Base-by-base conservation (phyloP, 306 rosid species). In the Arachis hypogaea region DNA sequence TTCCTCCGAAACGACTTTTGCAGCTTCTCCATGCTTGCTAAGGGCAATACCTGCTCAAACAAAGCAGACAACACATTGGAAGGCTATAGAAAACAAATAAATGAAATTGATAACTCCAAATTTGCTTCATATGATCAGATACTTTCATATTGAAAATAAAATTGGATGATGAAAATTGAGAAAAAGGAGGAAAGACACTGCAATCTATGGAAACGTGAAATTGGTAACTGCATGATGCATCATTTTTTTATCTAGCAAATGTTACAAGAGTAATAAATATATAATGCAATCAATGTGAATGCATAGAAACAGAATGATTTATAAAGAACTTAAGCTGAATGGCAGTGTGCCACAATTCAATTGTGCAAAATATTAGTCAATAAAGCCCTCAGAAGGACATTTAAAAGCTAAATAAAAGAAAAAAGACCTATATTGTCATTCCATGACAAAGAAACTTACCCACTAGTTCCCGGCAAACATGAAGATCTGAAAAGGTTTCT, bases 401-500 rank as follows among this genome's bases (percentile, higher is more conserved):
- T 66, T 69, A 28, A 47, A 68, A 43, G n/a, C 63, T 7, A 59
- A 59, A 22, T 14, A 43, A 55, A 64, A 66, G 45, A 28, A 41
- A 29, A 41, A 29, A 50, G 73, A 57, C 46, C 69, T 33, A 29
- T 63, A 69, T 69, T 60, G 54, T 69, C 64, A 57, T 42, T 69
- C 30, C 1, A 57, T 36, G 30, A 60, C 40, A 65, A 73, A 77
- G 69, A 57, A 72, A 77, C 84, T 89, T 80, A 94, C 99, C 96
- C 16, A 89, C 87, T 59, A 89, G 76, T 65, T 94, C 97, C 52
- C 99, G 90, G 80, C 95, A 89, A 38, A 59, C 81, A 72, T 92
- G 91, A 65, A 94, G 95, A 90, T 94, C 97, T 2, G 89, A 14
- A 82, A 80, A 94, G 70, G 76, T 85, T 79, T 87, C 89, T 60